Conservation (phyloP, 2,329 filamentous ascomycete species). For the Coleophoma crateriformis region DNA sequence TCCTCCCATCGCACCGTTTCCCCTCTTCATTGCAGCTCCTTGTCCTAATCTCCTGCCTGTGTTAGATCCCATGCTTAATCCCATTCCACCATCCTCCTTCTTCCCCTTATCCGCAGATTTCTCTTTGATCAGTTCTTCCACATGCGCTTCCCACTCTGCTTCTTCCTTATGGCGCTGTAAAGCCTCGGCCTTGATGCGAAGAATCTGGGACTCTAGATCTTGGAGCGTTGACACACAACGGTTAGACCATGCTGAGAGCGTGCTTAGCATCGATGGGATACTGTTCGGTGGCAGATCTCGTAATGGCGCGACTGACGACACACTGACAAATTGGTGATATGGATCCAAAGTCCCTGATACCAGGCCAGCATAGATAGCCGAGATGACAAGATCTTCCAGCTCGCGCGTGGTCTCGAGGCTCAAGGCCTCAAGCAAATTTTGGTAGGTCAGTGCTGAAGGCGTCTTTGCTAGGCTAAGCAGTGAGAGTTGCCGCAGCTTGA, state of each 20-base stretch:
- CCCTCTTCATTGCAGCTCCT: constrained; percentile 14
- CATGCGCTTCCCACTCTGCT: constrained; percentile 20
- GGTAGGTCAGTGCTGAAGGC: constrained; percentile 66
- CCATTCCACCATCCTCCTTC: constrained; percentile 40
- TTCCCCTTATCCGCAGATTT: constrained; percentile 33
- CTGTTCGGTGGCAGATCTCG: constrained; percentile 77
- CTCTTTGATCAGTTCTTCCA: constrained; percentile 27
- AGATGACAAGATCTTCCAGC: constrained; percentile 82
- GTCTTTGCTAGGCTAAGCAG: constrained; percentile 75
- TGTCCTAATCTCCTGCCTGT: constrained; percentile 13
- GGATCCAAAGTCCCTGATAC: constrained; percentile 81
- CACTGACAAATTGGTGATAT: constrained; percentile 64
- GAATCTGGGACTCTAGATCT: constrained; percentile 72
- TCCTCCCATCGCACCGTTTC: constrained; percentile 32
- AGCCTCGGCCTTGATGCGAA: constrained; percentile 55
- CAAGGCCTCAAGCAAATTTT: constrained; percentile 59
- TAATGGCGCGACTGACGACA: constrained; percentile 76
- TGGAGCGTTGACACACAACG: constrained; percentile 70
- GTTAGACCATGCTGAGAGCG: constrained; percentile 70
- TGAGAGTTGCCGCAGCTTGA: constrained; percentile 87
- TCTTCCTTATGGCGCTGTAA: constrained; percentile 39
- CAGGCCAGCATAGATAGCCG: constrained; percentile 80
- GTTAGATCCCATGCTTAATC: constrained; percentile 34
- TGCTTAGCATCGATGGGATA: constrained; percentile 61
- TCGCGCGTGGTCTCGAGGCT: constrained; percentile 60